Evolutionary conservation across 139 green algal species (phyloP).

Genomic region (Pleodorina starrii): DNA sequence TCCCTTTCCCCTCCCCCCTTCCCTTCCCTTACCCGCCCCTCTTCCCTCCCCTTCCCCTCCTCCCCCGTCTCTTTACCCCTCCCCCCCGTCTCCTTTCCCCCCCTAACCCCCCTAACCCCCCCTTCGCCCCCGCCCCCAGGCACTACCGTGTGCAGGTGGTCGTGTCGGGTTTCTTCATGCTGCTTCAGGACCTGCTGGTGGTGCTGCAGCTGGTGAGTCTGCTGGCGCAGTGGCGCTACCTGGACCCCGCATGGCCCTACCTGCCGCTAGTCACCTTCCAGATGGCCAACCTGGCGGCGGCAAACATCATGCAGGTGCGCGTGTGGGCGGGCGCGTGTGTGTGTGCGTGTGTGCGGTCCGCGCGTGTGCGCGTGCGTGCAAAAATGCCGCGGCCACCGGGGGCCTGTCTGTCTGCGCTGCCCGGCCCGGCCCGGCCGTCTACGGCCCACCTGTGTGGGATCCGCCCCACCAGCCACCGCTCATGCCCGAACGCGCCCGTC

Average conservation of each 20-base stretch:
- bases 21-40: not conserved
- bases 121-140: not conserved
- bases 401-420: too few species aligned
- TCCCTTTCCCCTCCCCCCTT: not conserved
- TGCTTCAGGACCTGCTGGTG: conserved; percentile 36
- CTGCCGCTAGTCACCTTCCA: conserved; percentile 45
- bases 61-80: not conserved
- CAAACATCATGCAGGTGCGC: conserved; percentile 37
- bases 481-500: too few species aligned
- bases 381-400: too few species aligned
- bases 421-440: too few species aligned
- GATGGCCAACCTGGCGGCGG: not conserved
- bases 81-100: not conserved
- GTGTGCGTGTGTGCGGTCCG: not conserved
- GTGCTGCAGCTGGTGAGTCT: conserved; percentile 38
- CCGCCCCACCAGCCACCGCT: too few species aligned
- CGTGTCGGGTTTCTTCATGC: conserved; percentile 37
- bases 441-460: too few species aligned
- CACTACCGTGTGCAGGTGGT: conserved; percentile 31
- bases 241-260: conserved; percentile 21
- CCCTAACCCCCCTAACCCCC: not conserved
- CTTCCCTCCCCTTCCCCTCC: not conserved
- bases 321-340: not conserved
- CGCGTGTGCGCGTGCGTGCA: not conserved
- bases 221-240: conserved; percentile 37